A percentile compares a stretch with the other conserved stretches of the same genome.
phyloP scores from a whole-genome alignment of 345 rosid genomes.

The Crucihimalaya himalaica region DNA sequence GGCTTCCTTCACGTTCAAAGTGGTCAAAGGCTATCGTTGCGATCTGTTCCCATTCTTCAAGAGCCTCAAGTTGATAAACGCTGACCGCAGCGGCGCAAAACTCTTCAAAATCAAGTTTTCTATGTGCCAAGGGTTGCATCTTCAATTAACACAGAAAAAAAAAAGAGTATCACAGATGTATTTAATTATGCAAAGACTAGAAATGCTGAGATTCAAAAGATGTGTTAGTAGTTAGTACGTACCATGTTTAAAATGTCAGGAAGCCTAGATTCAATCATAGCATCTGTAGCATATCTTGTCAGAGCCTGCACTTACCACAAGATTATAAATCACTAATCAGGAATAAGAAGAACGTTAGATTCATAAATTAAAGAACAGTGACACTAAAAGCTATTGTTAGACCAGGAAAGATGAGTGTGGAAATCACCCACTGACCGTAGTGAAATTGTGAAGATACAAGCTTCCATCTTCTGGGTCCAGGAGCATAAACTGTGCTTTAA shows the following conservation, averaged over 20 bases:
- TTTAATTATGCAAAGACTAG: background rate
- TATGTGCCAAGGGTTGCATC: constrained; percentile 47
- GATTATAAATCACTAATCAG: background rate
- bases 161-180: constrained; percentile 1
- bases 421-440: constrained; percentile 51
- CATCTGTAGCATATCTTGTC: constrained; percentile 66
- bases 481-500: constrained; percentile 70
- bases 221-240: constrained; percentile 16
- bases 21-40: constrained; percentile 82
- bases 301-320: constrained; percentile 61
- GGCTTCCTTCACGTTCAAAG: constrained; percentile 88
- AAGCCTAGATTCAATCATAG: constrained; percentile 81
- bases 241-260: constrained; percentile 71
- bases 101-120: constrained; percentile 91
- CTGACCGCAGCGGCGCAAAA: constrained; percentile 90
- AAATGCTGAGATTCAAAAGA: background rate
- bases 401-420: constrained; percentile 8
- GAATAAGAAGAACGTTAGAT: background rate
- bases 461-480: constrained; percentile 78
- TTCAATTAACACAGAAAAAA: constrained; percentile 5
- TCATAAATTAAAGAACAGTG: background rate
- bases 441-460: constrained; percentile 70
- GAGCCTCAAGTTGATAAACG: constrained; percentile 93
- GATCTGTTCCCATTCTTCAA: constrained; percentile 87
- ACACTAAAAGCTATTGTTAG: background rate